These are phyloP conservation scores for Monosporascus sp. DNA, from an alignment of 2,329 filamentous ascomycete species.

Conservation along the genomic window DNA sequence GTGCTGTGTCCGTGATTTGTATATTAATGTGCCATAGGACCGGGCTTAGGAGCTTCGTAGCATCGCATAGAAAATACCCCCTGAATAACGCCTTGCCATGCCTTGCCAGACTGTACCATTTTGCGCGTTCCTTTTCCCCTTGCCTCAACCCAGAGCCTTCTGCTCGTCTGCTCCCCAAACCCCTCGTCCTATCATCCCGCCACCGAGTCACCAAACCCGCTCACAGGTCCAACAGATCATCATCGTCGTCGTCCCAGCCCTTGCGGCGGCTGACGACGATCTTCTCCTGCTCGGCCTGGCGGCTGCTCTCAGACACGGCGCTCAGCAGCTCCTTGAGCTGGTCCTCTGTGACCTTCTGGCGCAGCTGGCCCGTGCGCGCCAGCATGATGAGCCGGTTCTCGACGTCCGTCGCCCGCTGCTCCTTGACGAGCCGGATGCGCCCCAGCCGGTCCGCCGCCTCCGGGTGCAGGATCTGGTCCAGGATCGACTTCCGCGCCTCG, in stretches of 20 bases:
- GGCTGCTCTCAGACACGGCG: conserved; percentile 72
- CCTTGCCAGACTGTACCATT: not conserved
- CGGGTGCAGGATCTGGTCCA: conserved; percentile 90
- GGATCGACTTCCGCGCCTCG: conserved; percentile 70
- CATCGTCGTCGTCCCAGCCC: conserved; percentile 77
- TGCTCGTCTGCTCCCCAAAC: not conserved
- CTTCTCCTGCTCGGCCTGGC: conserved; percentile 59
- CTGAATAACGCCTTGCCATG: not conserved
- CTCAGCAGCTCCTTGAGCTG: conserved; percentile 90
- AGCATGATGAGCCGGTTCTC: conserved; percentile 93
- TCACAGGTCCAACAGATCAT: conserved; percentile 63
- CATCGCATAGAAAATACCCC: not conserved
- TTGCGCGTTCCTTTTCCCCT: not conserved
- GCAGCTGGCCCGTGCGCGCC: conserved; percentile 79
- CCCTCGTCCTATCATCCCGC: not conserved
- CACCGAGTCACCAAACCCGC: not conserved
- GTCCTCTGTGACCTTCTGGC: conserved; percentile 81
- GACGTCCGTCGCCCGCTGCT: conserved; percentile 80
- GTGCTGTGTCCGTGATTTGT: not conserved
- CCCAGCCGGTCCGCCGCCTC: conserved; percentile 89
- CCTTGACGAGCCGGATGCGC: conserved; percentile 93
- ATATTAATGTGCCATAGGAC: not conserved
- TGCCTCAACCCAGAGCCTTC: conserved; percentile 7
- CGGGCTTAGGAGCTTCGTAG: not conserved
- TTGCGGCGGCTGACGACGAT: conserved; percentile 83